Conservation (phyloP, 768 basidiomycete species). For the Boletus vinaceobasis region DNA sequence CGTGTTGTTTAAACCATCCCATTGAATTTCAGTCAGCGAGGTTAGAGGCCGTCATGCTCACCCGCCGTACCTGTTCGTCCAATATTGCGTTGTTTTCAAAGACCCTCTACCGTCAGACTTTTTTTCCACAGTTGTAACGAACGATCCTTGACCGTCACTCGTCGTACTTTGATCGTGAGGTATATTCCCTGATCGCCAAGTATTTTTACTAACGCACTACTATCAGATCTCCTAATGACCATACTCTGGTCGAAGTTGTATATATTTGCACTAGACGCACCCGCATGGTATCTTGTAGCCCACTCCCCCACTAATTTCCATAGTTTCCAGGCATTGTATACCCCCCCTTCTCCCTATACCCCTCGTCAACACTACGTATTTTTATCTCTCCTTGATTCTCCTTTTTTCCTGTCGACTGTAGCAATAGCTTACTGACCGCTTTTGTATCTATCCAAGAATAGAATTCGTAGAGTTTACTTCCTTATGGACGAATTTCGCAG, state of each 20-base stretch:
- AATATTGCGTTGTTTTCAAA: neutral
- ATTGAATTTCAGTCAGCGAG: neutral
- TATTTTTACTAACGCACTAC: neutral
- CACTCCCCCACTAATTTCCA: neutral
- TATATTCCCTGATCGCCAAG: neutral
- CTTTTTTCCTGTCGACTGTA: constrained; percentile 13
- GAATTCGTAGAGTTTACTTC: neutral
- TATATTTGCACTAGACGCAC: neutral
- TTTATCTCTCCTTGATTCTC: neutral
- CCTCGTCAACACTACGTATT: neutral
- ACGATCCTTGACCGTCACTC: neutral
- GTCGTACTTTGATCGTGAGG: neutral
- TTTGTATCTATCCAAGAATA: constrained; percentile 7
- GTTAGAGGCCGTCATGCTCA: neutral
- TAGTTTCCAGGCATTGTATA: neutral
- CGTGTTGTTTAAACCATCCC: neutral
- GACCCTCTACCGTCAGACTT: neutral
- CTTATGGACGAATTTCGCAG: neutral
- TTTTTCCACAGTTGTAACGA: neutral
- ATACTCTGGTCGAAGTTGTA: neutral
- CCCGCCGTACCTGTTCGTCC: neutral
- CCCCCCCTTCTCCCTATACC: neutral
- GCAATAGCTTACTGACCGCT: constrained; percentile 6
- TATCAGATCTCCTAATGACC: constrained; percentile 2
- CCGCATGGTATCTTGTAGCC: neutral